Evolutionary conservation across 768 basidiomycete genomes (phyloP).

Genomic region (Trametes cubensis): DNA sequence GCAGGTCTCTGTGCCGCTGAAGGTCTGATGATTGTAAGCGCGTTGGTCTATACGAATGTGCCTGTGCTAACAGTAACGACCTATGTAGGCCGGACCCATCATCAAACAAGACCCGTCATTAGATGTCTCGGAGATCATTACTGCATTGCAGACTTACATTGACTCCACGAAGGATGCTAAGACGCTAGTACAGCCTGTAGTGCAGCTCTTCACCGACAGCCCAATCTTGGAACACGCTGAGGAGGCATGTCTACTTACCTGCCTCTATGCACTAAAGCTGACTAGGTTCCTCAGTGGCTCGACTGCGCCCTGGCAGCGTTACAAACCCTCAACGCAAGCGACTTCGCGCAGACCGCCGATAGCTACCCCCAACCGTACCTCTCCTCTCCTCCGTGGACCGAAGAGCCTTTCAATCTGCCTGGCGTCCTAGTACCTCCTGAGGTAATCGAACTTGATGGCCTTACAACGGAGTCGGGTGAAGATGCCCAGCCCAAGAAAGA

Average conservation of each 20-base stretch:
- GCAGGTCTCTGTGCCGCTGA: conserved; percentile 83
- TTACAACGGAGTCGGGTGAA: conserved; percentile 69
- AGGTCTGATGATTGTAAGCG: conserved; percentile 70
- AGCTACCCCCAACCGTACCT: conserved; percentile 71
- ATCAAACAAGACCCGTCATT: conserved; percentile 63
- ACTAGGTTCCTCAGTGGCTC: conserved; percentile 55
- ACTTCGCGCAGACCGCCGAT: conserved; percentile 57
- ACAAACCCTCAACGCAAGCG: conserved; percentile 58
- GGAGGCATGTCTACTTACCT: conserved; percentile 50
- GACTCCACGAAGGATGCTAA: conserved; percentile 61
- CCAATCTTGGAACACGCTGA: conserved; percentile 53
- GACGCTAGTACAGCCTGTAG: conserved; percentile 65
- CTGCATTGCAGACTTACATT: conserved; percentile 69
- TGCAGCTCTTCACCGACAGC: conserved; percentile 51
- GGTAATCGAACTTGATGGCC: conserved; percentile 75
- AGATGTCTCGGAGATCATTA: conserved; percentile 70
- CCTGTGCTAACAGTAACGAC: background rate
- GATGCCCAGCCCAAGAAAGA: conserved; percentile 77
- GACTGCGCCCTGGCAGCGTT: conserved; percentile 69
- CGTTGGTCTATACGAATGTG: background rate
- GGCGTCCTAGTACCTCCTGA: conserved; percentile 86
- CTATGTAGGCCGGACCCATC: conserved; percentile 61
- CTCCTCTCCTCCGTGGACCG: conserved; percentile 45
- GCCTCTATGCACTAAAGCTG: background rate
- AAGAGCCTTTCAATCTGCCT: conserved; percentile 67